These are phyloP conservation scores for Schoenoplectus triqueter DNA, from an alignment of 202 grass and related monocot genomes.

Conservation along the genomic window DNA sequence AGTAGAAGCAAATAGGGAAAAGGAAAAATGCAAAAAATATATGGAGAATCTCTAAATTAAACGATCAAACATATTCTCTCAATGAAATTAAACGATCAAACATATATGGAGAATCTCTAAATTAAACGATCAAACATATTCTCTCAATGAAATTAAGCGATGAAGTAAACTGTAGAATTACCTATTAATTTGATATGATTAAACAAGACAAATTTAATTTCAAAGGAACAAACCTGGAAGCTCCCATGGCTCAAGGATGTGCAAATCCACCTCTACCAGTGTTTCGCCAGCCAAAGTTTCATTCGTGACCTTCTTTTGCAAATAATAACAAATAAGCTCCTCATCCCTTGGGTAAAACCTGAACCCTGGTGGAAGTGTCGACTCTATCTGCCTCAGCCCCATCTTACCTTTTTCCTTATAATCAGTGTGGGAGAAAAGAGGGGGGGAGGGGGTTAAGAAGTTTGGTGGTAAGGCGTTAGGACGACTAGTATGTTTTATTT, in stretches of 20 bases:
- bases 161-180: background rate
- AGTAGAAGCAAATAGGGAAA: background rate
- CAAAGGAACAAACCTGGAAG: constrained; percentile 62
- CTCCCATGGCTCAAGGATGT: constrained; percentile 91
- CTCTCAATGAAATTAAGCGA: background rate
- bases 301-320: constrained; percentile 75
- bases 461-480: constrained; percentile 29
- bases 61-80: background rate
- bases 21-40: background rate
- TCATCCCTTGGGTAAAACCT: constrained; percentile 87
- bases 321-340: constrained; percentile 91
- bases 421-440: constrained; percentile 29
- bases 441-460: background rate
- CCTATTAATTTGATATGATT: too few relatives aligned
- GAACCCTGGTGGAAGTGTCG: constrained; percentile 83
- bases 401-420: constrained; percentile 42
- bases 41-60: background rate
- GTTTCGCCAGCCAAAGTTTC: constrained; percentile 51
- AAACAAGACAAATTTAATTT: background rate
- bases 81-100: constrained; percentile 13
- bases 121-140: background rate
- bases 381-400: constrained; percentile 83
- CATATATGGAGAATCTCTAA: background rate
- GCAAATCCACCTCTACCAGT: constrained; percentile 94
- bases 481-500: constrained; percentile 12